A percentile compares a stretch with the other conserved stretches of the same genome.
Evolutionary conservation across 257 asterid species (phyloP).

Genomic region (Primulina huaijiensis): DNA sequence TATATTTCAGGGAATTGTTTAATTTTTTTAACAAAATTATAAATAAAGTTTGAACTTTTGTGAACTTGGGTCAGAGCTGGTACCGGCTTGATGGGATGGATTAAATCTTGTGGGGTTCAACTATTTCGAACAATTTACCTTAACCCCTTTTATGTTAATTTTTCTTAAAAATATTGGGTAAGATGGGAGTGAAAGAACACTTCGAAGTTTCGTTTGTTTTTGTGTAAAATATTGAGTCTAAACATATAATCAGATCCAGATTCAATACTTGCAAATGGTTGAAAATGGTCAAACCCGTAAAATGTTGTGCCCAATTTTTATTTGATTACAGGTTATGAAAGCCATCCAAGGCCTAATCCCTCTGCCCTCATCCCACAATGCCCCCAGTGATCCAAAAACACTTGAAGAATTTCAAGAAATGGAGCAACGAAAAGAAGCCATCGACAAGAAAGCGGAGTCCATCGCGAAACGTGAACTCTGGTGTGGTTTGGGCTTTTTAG

Average conservation of each 20-base stretch:
- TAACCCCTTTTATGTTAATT: too few species aligned
- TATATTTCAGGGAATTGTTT: too few species aligned
- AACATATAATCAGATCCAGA: not conserved
- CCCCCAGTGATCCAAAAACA: constrained; percentile 40
- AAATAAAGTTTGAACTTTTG: too few species aligned
- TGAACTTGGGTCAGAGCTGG: too few species aligned
- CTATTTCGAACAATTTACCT: too few species aligned
- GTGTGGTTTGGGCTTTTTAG: constrained; percentile 63
- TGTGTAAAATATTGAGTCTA: not conserved
- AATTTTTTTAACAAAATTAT: too few species aligned
- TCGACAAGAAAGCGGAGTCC: constrained; percentile 53
- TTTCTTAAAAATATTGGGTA: too few species aligned
- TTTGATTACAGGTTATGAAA: constrained; percentile 75
- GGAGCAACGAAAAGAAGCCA: constrained; percentile 56
- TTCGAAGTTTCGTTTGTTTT: too few species aligned
- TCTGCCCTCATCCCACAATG: constrained; percentile 27
- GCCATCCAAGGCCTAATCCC: constrained; percentile 70
- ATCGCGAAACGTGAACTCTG: constrained; percentile 62
- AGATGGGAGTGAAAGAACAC: too few species aligned
- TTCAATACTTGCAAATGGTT: not conserved
- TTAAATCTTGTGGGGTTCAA: too few species aligned
- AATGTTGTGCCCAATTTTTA: constrained; percentile 41
- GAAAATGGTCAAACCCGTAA: not conserved
- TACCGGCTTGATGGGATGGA: too few species aligned
- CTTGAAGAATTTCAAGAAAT: constrained; percentile 49